A percentile compares a stretch with the other conserved stretches of the same genome.
Evolutionary conservation across 2,329 filamentous ascomycete species (phyloP).

Genomic region (Purpureocillium lavendulum): DNA sequence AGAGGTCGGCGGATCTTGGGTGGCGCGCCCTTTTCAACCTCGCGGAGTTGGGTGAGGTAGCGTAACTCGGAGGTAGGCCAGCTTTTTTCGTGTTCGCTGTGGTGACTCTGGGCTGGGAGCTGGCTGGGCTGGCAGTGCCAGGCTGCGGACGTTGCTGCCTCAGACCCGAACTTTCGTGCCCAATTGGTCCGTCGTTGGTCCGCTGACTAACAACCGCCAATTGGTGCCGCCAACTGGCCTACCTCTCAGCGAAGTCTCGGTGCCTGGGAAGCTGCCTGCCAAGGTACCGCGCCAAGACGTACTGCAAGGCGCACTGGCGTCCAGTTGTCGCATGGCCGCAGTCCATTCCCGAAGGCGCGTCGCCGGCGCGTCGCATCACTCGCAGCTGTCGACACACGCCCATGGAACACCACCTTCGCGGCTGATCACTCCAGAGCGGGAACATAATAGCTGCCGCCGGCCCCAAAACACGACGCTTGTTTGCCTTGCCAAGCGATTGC

Average conservation of each 20-base stretch:
- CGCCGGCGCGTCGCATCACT: slow-evolving; percentile 6
- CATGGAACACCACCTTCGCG: too few species aligned
- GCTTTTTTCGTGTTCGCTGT: slow-evolving; percentile 19
- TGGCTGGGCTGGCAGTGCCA: too few species aligned
- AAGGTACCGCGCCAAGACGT: slow-evolving; percentile 17
- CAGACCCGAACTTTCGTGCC: slow-evolving; percentile 21
- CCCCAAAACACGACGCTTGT: too few species aligned
- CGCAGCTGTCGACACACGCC: too few species aligned
- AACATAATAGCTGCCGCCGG: too few species aligned
- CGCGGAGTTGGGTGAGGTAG: slow-evolving; percentile 6
- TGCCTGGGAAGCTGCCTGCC: slow-evolving; percentile 18
- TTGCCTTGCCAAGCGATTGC: too few species aligned
- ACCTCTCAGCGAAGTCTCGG: slow-evolving; percentile 17
- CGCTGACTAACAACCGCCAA: slow-evolving; percentile 21
- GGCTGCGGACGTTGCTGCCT: slow-evolving; percentile 21
- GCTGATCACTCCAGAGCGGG: too few species aligned
- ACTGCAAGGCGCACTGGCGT: slow-evolving; percentile 1
- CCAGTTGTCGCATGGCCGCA: neutral
- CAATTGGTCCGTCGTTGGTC: slow-evolving; percentile 16
- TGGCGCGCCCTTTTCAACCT: slow-evolving; percentile 21
- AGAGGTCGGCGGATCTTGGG: slow-evolving; percentile 9
- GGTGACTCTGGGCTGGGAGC: slow-evolving; percentile 2
- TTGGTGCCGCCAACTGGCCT: slow-evolving; percentile 10
- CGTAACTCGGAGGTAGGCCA: slow-evolving; percentile 10
- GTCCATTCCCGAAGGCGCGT: slow-evolving; percentile 1